Evolutionary conservation across 495 filamentous ascomycete species (phyloP).

Genomic region (Aspergillus steynii): DNA sequence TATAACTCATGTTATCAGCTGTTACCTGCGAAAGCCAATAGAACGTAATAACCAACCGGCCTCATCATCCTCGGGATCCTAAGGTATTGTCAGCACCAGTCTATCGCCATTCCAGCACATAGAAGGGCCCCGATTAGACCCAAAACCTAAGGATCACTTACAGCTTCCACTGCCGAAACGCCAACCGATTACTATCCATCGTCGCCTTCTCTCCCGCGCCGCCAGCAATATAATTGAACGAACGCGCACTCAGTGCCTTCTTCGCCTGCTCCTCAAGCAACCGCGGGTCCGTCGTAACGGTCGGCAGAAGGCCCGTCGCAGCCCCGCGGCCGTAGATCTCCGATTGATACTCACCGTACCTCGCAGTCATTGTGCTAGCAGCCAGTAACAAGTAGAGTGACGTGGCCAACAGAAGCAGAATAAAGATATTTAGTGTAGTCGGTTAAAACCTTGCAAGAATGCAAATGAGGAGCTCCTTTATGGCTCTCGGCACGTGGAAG

Average conservation of each 20-base stretch:
- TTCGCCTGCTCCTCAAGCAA: constrained; percentile 58
- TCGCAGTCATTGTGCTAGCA: constrained; percentile 35
- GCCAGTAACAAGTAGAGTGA: no score
- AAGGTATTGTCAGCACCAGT: background rate
- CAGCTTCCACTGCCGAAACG: constrained; percentile 67
- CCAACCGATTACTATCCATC: constrained; percentile 63
- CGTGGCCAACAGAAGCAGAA: no score
- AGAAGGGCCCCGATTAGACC: background rate
- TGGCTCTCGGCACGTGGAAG: background rate
- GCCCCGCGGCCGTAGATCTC: constrained; percentile 54
- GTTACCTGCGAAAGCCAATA: background rate
- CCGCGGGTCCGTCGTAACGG: constrained; percentile 61
- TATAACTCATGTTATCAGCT: constrained; percentile 19
- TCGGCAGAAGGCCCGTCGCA: constrained; percentile 45
- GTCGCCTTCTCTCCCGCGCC: constrained; percentile 65
- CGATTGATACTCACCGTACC: constrained; percentile 47
- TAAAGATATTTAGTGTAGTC: no score
- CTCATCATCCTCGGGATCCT: constrained; percentile 47
- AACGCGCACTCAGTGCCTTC: constrained; percentile 44
- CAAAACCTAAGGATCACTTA: constrained; percentile 18
- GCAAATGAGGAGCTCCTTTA: background rate
- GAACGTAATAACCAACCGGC: constrained; percentile 24
- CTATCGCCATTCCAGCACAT: background rate
- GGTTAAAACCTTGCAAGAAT: no score
- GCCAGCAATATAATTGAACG: constrained; percentile 64